phyloP scores from a whole-genome alignment of 202 grass and related monocot species.

The Carex sylvatica region DNA sequence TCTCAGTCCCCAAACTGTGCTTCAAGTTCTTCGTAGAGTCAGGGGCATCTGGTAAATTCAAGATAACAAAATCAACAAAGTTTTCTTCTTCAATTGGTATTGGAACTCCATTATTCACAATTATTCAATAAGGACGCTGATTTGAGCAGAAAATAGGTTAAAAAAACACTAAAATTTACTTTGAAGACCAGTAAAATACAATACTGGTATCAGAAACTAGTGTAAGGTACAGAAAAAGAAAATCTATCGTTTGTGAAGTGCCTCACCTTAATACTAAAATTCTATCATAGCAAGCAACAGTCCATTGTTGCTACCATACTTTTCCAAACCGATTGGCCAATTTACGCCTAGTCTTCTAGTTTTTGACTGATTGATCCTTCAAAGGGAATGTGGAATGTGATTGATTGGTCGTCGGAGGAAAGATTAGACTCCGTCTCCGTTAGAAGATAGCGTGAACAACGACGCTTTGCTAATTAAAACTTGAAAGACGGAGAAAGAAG shows the following conservation, averaged over 20 bases:
- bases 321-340: not conserved
- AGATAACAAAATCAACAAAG: not conserved
- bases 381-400: too few species aligned
- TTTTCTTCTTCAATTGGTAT: not conserved
- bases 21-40: slow-evolving; percentile 6
- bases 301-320: not conserved
- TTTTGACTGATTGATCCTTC: not conserved
- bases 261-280: not conserved
- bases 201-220: not conserved
- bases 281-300: not conserved
- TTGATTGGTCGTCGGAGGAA: too few species aligned
- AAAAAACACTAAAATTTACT: not conserved
- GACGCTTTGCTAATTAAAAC: not conserved
- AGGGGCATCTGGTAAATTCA: slow-evolving; percentile 28
- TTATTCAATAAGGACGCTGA: not conserved
- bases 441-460: too few species aligned
- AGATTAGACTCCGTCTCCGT: too few species aligned
- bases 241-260: not conserved
- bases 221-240: not conserved
- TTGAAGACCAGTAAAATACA: not conserved
- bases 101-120: not conserved
- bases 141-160: not conserved
- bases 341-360: not conserved
- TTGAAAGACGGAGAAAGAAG: not conserved
- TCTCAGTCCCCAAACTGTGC: slow-evolving; percentile 41